These are phyloP conservation scores for Huntiella omanensis DNA, from an alignment of 2,329 filamentous ascomycete genomes.

Conservation along the genomic window DNA sequence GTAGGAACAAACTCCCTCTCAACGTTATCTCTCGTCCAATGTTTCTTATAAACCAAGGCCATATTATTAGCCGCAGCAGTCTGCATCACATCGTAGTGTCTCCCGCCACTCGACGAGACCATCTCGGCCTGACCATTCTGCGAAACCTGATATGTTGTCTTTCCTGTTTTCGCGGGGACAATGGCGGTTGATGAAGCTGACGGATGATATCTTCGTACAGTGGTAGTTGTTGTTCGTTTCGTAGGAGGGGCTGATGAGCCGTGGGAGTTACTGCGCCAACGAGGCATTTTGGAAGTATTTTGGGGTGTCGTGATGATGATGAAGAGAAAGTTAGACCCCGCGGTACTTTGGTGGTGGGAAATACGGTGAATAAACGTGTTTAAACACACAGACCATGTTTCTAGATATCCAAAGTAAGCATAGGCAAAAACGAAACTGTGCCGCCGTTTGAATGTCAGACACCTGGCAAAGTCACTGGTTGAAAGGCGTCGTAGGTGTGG, in stretches of 20 bases:
- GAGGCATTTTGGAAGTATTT: conserved; percentile 16
- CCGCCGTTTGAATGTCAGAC: too few relatives aligned
- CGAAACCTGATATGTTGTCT: conserved; percentile 19
- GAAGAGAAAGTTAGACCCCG: not conserved
- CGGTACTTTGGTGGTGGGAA: not conserved
- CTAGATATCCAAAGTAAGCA: too few relatives aligned
- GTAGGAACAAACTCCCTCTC: conserved; percentile 36
- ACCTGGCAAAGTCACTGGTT: too few relatives aligned
- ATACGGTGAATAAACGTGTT: too few relatives aligned
- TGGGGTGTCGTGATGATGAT: not conserved
- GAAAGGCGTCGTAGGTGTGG: too few relatives aligned
- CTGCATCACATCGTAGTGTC: conserved; percentile 14
- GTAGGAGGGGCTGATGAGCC: conserved; percentile 25
- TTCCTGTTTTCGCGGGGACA: conserved; percentile 20
- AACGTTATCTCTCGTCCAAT: conserved; percentile 18
- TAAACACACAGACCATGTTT: too few relatives aligned
- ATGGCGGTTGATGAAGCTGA: conserved; percentile 22
- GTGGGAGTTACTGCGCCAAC: conserved; percentile 16
- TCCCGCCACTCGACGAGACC: conserved; percentile 28
- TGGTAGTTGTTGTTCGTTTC: conserved; percentile 20
- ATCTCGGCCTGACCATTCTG: conserved; percentile 26
- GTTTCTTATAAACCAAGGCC: conserved; percentile 17
- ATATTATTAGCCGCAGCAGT: conserved; percentile 15
- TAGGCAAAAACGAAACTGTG: too few relatives aligned
- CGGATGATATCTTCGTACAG: conserved; percentile 35